Evolutionary conservation across 2,329 filamentous ascomycete genomes (phyloP), one percentile per base, ranked within the genome.

Genomic region (Capronia epimyces): DNA sequence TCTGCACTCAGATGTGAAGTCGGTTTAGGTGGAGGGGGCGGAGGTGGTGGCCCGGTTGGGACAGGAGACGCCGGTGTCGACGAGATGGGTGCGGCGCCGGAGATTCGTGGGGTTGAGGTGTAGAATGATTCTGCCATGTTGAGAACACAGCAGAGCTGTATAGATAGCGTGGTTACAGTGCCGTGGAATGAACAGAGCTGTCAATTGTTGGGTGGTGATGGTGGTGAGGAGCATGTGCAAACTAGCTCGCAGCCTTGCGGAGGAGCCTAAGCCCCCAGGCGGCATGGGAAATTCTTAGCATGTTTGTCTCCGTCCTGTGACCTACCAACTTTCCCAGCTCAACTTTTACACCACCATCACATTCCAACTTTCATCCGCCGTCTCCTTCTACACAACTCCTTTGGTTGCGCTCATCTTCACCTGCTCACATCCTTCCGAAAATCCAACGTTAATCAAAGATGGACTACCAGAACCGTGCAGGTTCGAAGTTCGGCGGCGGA

Each of bases 401-500:
- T 29, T 29, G 8, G 27, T 29, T 29, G 27, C 27, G 27, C 36
- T 42, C 15, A 10, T 10, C 21, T 41, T 24, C 43, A 32, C 32
- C 18, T 22, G 22, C 18, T 29, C 12, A 18, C 25, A 34, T 34
- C 22, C n/a, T n/a, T 40, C 8, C 4, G 10, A 5, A 9, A 9
- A 20, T 8, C 8, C 15, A n/a, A 8, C 24, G 31, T 1, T 32
- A 25, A 6, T 12, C 34, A 29, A 49, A n/a, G 5, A 62, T 86
- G 82, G 82, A 86, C 66, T 85, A 84, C 66, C 79, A 96, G 77
- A 96, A 97, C 70, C 88, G 91, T 64, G 90, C 88, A 57, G 93
- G 93, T 66, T 95, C 89, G 70, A 97, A 97, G 71, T 97, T 97
- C 70, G 93, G 93, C 67, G 93, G 93, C 66, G 93, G 93, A 64